phyloP scores from a whole-genome alignment of 2,329 filamentous ascomycete genomes.

The Colletotrichum noveboracense region DNA sequence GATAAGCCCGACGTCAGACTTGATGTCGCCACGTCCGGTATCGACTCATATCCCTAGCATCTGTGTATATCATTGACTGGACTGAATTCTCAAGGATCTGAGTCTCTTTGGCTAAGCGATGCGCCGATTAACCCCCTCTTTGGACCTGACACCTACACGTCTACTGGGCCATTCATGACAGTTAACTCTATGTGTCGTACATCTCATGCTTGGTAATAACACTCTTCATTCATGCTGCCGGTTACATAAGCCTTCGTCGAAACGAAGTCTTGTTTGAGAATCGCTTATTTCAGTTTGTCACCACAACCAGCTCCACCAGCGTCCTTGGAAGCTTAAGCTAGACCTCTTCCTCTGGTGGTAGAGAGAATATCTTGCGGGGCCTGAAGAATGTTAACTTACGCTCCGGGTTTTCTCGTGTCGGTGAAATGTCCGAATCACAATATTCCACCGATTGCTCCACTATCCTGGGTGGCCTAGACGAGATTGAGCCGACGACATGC shows the following conservation, averaged over 20 bases:
- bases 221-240: background rate
- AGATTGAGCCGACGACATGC: background rate
- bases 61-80: background rate
- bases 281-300: background rate
- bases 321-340: background rate
- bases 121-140: background rate
- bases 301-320: background rate
- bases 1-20: background rate
- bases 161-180: background rate
- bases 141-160: background rate
- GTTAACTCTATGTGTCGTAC: background rate
- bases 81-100: background rate
- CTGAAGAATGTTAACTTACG: background rate
- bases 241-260: background rate
- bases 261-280: background rate
- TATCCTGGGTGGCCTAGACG: rapidly evolving
- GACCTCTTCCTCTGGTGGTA: background rate
- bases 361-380: background rate
- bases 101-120: background rate
- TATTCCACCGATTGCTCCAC: background rate
- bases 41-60: background rate
- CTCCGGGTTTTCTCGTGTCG: background rate
- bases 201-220: background rate
- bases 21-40: background rate
- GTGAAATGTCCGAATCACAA: background rate